These are phyloP conservation scores for Ophiostoma novo-ulmi DNA, from an alignment of 2,329 filamentous ascomycete species.

Conservation along the genomic window DNA sequence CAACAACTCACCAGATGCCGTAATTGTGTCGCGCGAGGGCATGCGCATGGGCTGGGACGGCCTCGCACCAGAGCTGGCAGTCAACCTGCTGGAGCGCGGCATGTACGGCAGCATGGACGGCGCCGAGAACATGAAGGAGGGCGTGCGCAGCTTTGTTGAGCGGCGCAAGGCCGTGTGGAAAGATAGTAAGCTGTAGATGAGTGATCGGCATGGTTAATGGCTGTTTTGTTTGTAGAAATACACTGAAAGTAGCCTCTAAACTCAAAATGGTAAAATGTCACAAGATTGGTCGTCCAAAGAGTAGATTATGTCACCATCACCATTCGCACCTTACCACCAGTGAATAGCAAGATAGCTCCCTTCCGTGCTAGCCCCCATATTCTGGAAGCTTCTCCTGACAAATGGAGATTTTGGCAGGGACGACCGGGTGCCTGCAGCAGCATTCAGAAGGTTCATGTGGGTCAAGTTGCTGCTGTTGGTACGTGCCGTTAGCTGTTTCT, in stretches of 20 bases:
- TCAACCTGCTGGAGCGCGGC: slow-evolving; percentile 50
- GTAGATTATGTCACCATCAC: neutral
- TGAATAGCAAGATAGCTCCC: neutral
- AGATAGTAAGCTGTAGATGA: slow-evolving; percentile 52
- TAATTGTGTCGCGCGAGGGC: slow-evolving; percentile 68
- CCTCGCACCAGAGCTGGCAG: slow-evolving; percentile 59
- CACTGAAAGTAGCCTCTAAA: neutral
- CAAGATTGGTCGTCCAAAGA: neutral
- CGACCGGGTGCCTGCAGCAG: neutral
- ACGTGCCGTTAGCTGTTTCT: neutral
- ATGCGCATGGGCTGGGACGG: slow-evolving; percentile 69
- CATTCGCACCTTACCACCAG: neutral
- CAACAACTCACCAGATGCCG: slow-evolving; percentile 66
- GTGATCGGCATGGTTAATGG: neutral
- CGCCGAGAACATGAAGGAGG: slow-evolving; percentile 70
- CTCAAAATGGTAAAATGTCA: neutral
- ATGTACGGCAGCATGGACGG: slow-evolving; percentile 56
- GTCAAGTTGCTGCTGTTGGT: neutral
- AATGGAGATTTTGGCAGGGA: neutral
- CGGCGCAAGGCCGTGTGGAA: slow-evolving; percentile 65
- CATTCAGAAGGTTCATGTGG: neutral
- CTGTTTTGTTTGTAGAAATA: neutral
- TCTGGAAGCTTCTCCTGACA: slow-evolving; percentile 22
- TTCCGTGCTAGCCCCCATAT: neutral
- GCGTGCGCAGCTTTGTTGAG: slow-evolving; percentile 69